Base-by-base conservation (phyloP, 2,329 filamentous ascomycete species). In the Periconia sp. region DNA sequence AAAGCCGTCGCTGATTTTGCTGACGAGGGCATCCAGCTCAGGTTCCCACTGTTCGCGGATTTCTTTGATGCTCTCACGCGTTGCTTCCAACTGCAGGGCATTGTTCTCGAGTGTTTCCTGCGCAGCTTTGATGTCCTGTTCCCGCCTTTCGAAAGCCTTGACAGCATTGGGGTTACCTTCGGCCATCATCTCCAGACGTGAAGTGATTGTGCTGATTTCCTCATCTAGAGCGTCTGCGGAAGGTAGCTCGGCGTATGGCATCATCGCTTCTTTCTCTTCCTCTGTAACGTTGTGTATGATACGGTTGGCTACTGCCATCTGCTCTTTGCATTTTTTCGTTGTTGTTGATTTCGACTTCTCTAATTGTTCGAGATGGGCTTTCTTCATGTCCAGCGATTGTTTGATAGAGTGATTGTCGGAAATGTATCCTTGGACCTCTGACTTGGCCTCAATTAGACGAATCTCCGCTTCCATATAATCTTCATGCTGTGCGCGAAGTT, bases 1-100 rank as follows among this genome's bases (percentile, higher is more conserved):
- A 73, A 99, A 99, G 0, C 92, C 92, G 46, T 91, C 85, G 69
- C 91, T 96, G 75, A 99, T 97, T 67, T 87, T 86, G 18, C 78
- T 78, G 41, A 97, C 82, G 2, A 99, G 81, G 19, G 79, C 80
- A 61, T 97, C 92, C 2, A 99, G 81, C 63, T 83, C 77, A 1
- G 92, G 92, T 73, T 97, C 94, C 90, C 92, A 99, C 58, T 83
- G 79, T 15, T 78, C 78, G 63, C 88, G 87, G 51, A 96, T 76
- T 37, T 85, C 80, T 0, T 77, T 73, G 56, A 96, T 93, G 45
- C 83, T 79, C 13, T 70, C 67, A 15, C 79, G 78, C 15, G 88
- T 74, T 2, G 79, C 74, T 2, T 80, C 80, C 10, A 94, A 77
- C 49, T 82, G 80, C 6, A 70, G 70, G 30, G 82, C 79, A 41